These are phyloP conservation scores for Tirmania nivea DNA, from an alignment of 495 filamentous ascomycete genomes.

Conservation along the genomic window DNA sequence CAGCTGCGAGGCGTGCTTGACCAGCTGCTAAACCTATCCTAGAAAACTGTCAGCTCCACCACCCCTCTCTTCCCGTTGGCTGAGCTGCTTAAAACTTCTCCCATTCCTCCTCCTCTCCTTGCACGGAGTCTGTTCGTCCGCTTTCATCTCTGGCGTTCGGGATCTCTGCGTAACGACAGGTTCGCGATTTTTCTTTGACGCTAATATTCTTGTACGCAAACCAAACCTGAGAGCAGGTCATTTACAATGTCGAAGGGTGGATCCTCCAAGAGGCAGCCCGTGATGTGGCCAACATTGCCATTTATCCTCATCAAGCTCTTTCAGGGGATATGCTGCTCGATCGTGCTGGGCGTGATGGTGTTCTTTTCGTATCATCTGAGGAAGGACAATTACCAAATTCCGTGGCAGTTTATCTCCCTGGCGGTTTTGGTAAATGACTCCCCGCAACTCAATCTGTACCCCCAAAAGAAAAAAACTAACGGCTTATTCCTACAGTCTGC, in stretches of 20 bases:
- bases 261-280: constrained; percentile 7
- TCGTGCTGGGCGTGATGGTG: constrained; percentile 8
- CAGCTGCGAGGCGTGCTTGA: too few relatives aligned
- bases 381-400: constrained; percentile 9
- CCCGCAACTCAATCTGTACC: neutral
- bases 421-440: constrained; percentile 11
- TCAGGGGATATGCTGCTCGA: constrained; percentile 4
- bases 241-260: neutral
- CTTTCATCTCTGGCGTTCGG: too few relatives aligned
- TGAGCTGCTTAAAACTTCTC: too few relatives aligned
- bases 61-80: too few relatives aligned
- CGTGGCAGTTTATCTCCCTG: constrained; percentile 12
- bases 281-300: constrained; percentile 10
- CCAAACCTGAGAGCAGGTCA: neutral
- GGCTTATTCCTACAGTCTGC: neutral
- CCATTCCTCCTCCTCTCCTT: too few relatives aligned
- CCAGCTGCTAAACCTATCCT: too few relatives aligned
- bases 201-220: neutral
- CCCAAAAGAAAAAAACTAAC: neutral
- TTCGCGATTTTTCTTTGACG: too few relatives aligned
- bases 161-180: too few relatives aligned
- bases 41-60: too few relatives aligned
- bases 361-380: constrained; percentile 14
- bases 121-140: too few relatives aligned
- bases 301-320: constrained; percentile 9